Evolutionary conservation across 2,329 filamentous ascomycete genomes (phyloP).

Genomic region (Hymenoscyphus linearis): DNA sequence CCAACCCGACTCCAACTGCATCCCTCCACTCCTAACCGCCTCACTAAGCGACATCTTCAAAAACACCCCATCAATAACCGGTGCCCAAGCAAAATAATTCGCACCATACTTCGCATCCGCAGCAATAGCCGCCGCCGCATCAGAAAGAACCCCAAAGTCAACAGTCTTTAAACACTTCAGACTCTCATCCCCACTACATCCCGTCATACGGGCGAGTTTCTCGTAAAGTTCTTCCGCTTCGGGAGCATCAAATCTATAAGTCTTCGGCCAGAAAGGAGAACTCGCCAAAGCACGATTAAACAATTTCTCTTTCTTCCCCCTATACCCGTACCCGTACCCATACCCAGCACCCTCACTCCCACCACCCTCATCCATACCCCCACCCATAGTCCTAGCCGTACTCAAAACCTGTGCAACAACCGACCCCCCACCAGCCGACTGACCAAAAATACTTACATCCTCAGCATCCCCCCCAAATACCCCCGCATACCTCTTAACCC

Average conservation of each 20-base stretch:
- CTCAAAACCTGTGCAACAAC: constrained; percentile 37
- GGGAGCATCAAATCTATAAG: constrained; percentile 45
- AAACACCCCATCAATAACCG: constrained; percentile 53
- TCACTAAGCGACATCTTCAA: constrained; percentile 42
- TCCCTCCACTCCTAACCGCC: constrained; percentile 33
- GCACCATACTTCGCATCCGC: constrained; percentile 48
- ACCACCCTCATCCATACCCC: constrained; percentile 50
- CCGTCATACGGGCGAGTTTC: constrained; percentile 38
- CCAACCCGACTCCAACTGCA: constrained; percentile 44
- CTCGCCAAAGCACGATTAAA: constrained; percentile 47
- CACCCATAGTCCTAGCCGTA: constrained; percentile 59
- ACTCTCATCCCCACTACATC: constrained; percentile 39
- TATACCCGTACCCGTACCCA: constrained; percentile 51
- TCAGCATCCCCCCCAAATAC: constrained; percentile 47
- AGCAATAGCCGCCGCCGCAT: constrained; percentile 46
- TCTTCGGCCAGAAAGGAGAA: constrained; percentile 49
- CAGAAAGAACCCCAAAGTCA: constrained; percentile 47
- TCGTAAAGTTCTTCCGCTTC: constrained; percentile 42
- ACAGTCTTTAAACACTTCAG: constrained; percentile 49
- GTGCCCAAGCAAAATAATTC: constrained; percentile 53
- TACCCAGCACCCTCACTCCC: no score
- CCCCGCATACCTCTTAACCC: constrained; percentile 48
- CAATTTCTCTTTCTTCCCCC: constrained; percentile 48
- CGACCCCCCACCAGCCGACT: constrained; percentile 46
- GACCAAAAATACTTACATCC: constrained; percentile 43